Evolutionary conservation across 805 yeast genomes (phyloP), one percentile per base, ranked within the genome.

Genomic region (Yamadazyma insecticola): DNA sequence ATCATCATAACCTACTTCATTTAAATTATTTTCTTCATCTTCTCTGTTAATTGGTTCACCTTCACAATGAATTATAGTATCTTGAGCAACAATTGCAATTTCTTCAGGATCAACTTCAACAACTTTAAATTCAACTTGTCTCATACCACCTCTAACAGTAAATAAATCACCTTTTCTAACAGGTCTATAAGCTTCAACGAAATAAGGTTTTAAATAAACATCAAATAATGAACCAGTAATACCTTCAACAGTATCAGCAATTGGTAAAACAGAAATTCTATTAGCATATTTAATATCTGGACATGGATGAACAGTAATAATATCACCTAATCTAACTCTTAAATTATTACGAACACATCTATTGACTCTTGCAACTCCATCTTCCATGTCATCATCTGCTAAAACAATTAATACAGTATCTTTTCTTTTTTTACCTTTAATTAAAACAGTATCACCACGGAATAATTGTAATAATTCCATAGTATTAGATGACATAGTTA

Each of bases 41-140:
- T 89, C 97, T 60, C 97, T 81, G 67, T 85, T 86, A 63, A 92
- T 90, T 54, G 98, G 97, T 51, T 92, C 98, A 56, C 98, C 98
- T 62, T 92, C 98, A 55, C 96, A 89, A 67, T 92, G 98, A 53
- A 92, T 92, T 46, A 92, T 78, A 22, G 98, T 92, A 55, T 92
- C 98, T 67, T 92, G 98, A 13, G 98, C 95, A 28, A 92, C 98
- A 53, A 92, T 94, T 39, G 96, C 98, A 51, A 80, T 84, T 48
- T 92, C 97, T 51, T 86, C 88, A 6, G 98, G 98, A 56, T 92
- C 98, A 37, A 92, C 95, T 43, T 92, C 98, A 28, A 90, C 97
- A 28, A 92, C 96, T 63, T 92, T 94, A 69, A 92, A 92, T 62
- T 92, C 98, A 26, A 92, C 98, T 58, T 90, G 97, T 66, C 98